Conservation (phyloP, 83 land plant species). For the Thuja plicata region DNA sequence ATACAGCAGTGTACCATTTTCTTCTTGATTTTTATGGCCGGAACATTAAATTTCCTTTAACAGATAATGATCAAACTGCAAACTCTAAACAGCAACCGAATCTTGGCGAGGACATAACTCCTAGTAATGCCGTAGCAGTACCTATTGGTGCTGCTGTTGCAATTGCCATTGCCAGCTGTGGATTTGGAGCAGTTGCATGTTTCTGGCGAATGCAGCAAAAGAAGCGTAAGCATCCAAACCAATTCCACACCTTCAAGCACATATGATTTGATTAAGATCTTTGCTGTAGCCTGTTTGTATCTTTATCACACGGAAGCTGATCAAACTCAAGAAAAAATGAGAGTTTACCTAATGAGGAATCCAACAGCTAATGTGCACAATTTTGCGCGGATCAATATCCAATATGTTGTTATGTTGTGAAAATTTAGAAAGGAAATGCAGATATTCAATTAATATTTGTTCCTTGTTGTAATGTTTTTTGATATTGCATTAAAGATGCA, state of each 20-base stretch:
- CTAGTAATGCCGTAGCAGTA: slow-evolving; percentile 59
- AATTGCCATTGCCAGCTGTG: slow-evolving; percentile 89
- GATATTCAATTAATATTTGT: not conserved
- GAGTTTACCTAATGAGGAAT: not conserved
- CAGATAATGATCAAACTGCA: slow-evolving; percentile 19
- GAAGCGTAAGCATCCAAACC: slow-evolving; percentile 81
- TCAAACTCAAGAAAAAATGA: not conserved
- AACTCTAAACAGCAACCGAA: not conserved
- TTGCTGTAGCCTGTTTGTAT: slow-evolving; percentile 11
- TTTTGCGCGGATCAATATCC: not conserved
- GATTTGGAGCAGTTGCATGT: slow-evolving; percentile 86
- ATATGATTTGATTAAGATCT: slow-evolving; percentile 39
- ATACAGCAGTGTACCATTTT: slow-evolving; percentile 63
- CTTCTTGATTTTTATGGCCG: slow-evolving; percentile 68
- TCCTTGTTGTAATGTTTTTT: not conserved
- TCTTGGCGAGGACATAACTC: slow-evolving; percentile 24
- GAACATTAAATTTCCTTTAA: slow-evolving; percentile 36
- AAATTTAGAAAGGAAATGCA: not conserved
- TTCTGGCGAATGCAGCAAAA: slow-evolving; percentile 87
- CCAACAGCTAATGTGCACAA: not conserved
- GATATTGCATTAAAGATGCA: not conserved
- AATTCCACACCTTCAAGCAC: slow-evolving; percentile 59
- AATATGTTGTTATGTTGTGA: not conserved
- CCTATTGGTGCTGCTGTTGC: slow-evolving; percentile 89
- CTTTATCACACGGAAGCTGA: not conserved